Base-by-base conservation (phyloP, 495 filamentous ascomycete genomes). In the Bathelium albidoporum region DNA sequence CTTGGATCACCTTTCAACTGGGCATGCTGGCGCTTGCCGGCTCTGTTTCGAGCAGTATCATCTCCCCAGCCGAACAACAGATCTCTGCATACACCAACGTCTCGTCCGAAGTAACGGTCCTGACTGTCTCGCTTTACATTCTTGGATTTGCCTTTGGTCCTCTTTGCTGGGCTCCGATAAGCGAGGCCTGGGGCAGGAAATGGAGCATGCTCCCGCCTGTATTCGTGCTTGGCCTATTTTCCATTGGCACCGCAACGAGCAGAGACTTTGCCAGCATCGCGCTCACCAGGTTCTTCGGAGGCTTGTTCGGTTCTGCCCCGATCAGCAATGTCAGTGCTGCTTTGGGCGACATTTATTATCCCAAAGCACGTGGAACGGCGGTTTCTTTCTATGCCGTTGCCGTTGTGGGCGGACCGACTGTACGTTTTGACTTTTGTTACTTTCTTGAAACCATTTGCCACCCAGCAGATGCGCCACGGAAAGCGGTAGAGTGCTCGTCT, bases 11-110 rank as follows among this genome's bases (percentile, higher is more conserved):
- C 2, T 75, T 80, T 39, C 78, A 79, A 52, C 63, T 83, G 63
- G 74, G 76, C 3, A 76, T 82, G 75, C 71, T 82, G 16, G 78
- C 81, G 20, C 66, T 82, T n/a, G 71, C 72, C 2, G 79, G 76
- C 16, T 79, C 76, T 68, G 69, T 81, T 39, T 80, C 76, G 16
- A 79, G 76, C 24, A 79, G 74, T 60, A 80, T 83, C 32, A 80
- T 77, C 28, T 73, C 79, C 0, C 76, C 81, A 1, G 80, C 77
- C n/a, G 74, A 77, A 32, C 32, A 67, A 9, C 68, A 66, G 9
- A 78, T 82, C 29, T 69, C 75, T 3, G 32, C 68, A 34, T 74
- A 79, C 62, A 60, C 73, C 22, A 69, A 72, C 14, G 67, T 78
- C 10, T 76, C 75, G 59, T 60, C 53, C 31, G 76, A 80, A 63